phyloP scores from a whole-genome alignment of 2,329 filamentous ascomycete genomes.

The Curvularia spicifera region DNA sequence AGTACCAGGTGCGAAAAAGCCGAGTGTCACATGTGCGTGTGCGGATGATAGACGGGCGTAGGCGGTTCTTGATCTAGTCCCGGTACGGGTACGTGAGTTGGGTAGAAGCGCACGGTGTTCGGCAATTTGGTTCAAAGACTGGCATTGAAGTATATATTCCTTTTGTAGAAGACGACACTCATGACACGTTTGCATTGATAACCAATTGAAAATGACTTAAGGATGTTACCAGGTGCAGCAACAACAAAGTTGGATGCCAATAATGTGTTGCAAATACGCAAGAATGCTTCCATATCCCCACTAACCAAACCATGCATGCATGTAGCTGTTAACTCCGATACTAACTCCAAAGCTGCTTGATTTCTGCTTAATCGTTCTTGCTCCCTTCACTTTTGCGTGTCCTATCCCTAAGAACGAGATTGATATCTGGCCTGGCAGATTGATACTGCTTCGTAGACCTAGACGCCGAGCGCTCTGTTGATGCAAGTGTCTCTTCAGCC shows the following conservation, averaged over 20 bases:
- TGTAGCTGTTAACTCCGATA: conserved; percentile 17
- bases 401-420: conserved; percentile 39
- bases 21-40: not conserved
- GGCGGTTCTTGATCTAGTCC: not conserved
- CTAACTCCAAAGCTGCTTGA: conserved; percentile 5
- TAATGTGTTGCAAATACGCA: conserved; percentile 13
- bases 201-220: no score
- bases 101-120: conserved; percentile 15
- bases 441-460: conserved; percentile 36
- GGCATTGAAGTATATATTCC: not conserved
- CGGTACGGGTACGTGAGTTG: not conserved
- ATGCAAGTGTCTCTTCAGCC: conserved; percentile 21
- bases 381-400: conserved; percentile 30
- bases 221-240: not conserved
- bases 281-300: conserved; percentile 20
- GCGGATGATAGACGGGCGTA: not conserved
- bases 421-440: conserved; percentile 40
- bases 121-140: conserved; percentile 3
- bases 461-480: conserved; percentile 24
- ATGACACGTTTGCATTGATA: not conserved
- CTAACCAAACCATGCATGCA: conserved; percentile 7
- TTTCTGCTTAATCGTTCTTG: conserved; percentile 40
- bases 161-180: not conserved
- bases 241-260: not conserved
- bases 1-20: not conserved